Evolutionary conservation across 768 basidiomycete species (phyloP).

Genomic region (Guyanaporus albipodus): DNA sequence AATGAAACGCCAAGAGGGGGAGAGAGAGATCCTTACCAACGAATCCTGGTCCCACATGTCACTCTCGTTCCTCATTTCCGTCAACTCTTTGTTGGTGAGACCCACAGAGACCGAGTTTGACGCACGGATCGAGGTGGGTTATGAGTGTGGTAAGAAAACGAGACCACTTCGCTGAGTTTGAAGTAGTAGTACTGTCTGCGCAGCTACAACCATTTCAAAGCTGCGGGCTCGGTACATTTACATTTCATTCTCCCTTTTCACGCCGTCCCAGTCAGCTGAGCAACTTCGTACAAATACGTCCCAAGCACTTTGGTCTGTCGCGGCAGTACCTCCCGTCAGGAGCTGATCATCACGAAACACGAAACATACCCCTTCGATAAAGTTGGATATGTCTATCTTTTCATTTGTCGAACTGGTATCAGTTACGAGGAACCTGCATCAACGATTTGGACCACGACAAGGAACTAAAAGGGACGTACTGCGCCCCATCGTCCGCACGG

Average conservation of each 20-base stretch:
- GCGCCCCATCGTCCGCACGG: slow-evolving; percentile 90
- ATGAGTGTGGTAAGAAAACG: background rate
- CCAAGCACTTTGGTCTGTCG: slow-evolving; percentile 33
- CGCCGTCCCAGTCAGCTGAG: slow-evolving; percentile 11
- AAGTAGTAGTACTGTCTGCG: slow-evolving; percentile 2
- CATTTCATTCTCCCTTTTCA: slow-evolving; percentile 4
- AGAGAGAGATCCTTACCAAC: too few relatives aligned
- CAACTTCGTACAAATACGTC: slow-evolving; percentile 32
- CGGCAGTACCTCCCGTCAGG: slow-evolving; percentile 1
- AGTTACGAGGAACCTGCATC: background rate
- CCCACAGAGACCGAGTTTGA: background rate
- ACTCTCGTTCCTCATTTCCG: slow-evolving; percentile 13
- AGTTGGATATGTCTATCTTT: slow-evolving; percentile 90
- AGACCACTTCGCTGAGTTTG: slow-evolving; percentile 26
- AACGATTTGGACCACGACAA: background rate
- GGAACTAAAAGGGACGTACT: slow-evolving; percentile 46
- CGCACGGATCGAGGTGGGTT: background rate
- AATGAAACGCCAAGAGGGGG: background rate
- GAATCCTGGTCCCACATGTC: slow-evolving; percentile 18
- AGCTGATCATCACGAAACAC: background rate
- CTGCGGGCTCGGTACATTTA: background rate
- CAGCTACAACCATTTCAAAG: too few relatives aligned
- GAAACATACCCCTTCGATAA: slow-evolving; percentile 69
- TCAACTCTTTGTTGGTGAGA: slow-evolving; percentile 1
- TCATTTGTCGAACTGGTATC: slow-evolving; percentile 82